Evolutionary conservation across 2,329 filamentous ascomycete genomes (phyloP).

Genomic region (Arthrocladium fulminans): DNA sequence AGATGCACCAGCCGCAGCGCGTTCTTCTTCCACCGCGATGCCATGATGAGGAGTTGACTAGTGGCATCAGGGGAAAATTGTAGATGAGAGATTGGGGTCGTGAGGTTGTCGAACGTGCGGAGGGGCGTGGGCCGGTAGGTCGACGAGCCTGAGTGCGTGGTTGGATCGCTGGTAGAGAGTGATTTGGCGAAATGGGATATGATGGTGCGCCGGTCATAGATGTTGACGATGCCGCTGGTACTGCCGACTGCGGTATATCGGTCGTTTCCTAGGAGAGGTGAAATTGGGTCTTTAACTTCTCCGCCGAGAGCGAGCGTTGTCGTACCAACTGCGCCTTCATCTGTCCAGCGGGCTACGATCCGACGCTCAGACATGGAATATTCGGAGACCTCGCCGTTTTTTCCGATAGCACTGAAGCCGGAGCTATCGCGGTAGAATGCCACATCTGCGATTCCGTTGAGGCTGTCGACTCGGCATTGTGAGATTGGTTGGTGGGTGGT

Average conservation of each 20-base stretch:
- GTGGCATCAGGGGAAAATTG: conserved; percentile 65
- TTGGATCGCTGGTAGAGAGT: conserved; percentile 13
- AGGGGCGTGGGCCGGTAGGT: conserved; percentile 60
- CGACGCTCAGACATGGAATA: conserved; percentile 62
- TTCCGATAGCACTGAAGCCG: conserved; percentile 73
- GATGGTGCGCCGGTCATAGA: conserved; percentile 65
- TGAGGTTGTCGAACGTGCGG: conserved; percentile 72
- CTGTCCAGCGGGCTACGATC: conserved; percentile 74
- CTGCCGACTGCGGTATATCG: conserved; percentile 85
- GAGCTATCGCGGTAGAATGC: conserved; percentile 82
- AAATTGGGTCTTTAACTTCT: conserved; percentile 27
- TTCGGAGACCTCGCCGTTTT: conserved; percentile 82
- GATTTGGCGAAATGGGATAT: conserved; percentile 41
- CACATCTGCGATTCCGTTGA: conserved; percentile 79
- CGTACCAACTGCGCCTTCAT: conserved; percentile 80
- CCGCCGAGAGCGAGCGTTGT: conserved; percentile 71
- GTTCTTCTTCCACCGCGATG: conserved; percentile 78
- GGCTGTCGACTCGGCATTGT: conserved; percentile 70
- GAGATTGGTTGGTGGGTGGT: conserved; percentile 78
- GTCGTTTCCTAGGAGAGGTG: conserved; percentile 60
- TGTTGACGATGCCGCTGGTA: conserved; percentile 78
- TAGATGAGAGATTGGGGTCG: conserved; percentile 71
- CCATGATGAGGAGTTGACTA: conserved; percentile 80
- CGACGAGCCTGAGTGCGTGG: not conserved
- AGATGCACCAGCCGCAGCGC: conserved; percentile 80